Evolutionary conservation across 2,329 filamentous ascomycete genomes (phyloP).

Genomic region (Didymella keratinophila): DNA sequence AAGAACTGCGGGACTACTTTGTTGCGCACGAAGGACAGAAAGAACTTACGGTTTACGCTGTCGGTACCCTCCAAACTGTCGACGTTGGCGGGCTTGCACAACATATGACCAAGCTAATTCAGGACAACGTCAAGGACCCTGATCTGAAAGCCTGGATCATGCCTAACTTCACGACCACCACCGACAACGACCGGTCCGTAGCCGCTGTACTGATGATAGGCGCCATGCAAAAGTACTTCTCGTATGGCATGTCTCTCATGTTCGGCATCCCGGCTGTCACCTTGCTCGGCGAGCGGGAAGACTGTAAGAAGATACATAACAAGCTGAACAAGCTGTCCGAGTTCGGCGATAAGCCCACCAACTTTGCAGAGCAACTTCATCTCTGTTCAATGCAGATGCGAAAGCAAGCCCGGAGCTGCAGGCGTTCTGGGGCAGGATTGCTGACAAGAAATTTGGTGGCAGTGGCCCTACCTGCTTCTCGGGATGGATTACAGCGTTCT

Average conservation of each 20-base stretch:
- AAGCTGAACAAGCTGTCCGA: slow-evolving; percentile 23
- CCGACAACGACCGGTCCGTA: slow-evolving; percentile 16
- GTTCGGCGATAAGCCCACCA: slow-evolving; percentile 18
- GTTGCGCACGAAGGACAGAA: slow-evolving; percentile 44
- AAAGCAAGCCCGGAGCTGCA: neutral
- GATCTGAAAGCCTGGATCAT: slow-evolving; percentile 29
- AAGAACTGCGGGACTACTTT: slow-evolving; percentile 35
- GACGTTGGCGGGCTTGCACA: slow-evolving; percentile 15
- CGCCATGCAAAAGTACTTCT: slow-evolving; percentile 28
- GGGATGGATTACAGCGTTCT: slow-evolving; percentile 34
- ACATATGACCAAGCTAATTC: slow-evolving; percentile 18
- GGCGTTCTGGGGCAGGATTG: slow-evolving; percentile 27
- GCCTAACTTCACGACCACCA: slow-evolving; percentile 32
- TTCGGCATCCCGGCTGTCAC: slow-evolving; percentile 35
- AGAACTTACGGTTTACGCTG: slow-evolving; percentile 20
- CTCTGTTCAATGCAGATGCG: slow-evolving; percentile 20
- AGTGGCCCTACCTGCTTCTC: slow-evolving; percentile 18
- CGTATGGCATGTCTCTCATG: neutral
- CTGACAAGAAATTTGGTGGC: neutral
- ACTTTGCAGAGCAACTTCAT: slow-evolving; percentile 22
- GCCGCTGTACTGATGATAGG: slow-evolving; percentile 33
- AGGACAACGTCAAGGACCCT: slow-evolving; percentile 21
- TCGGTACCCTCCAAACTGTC: slow-evolving; percentile 11
- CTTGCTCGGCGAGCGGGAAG: slow-evolving; percentile 26
- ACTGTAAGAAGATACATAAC: slow-evolving; percentile 27